Base-by-base conservation (phyloP, 1,284 basidiomycete species). In the Moesziomyces sp. region DNA sequence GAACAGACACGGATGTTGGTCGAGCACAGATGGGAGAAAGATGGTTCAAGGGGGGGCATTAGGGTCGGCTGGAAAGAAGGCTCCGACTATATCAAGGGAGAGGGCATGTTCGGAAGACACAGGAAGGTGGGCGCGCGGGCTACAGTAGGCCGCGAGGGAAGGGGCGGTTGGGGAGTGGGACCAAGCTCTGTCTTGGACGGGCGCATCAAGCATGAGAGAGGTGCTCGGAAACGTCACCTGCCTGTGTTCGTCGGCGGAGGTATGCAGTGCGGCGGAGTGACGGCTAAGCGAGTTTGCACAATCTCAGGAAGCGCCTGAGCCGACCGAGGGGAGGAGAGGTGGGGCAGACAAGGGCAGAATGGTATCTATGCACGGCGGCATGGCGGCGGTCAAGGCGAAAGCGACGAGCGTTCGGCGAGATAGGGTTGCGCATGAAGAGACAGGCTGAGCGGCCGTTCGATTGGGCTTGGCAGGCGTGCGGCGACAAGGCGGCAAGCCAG, bases 391-490 rank as follows among this genome's bases (percentile, higher is more conserved):
- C 38, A 21, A 47, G 28, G 33, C 28, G 13, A 18, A 14, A 38
- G 35, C 5, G 35, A 38, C 16, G 35, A 38, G 35, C 14, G 30
- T 51, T 40, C 42, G 56, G 43, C 42, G 43, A 59, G 57, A 59
- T 52, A 52, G 46, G 16, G 50, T 52, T 59, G 24, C 33, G 46
- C 58, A 60, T 54, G 46, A 60, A 38, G 35, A 16, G 9, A 38
- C 35, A 38, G 11, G 35, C 35, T 44, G 16, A 35, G 46, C 52
- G 35, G 53, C 58, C 46, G 51, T 14, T 59, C 38, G 47, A 45
- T 43, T 53, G 58, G 19, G 52, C 58, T 60, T 60, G 51, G 52
- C 58, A 49, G 19, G 26, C 46, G 24, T 43, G 58, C 58, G 58
- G 51, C 42, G 18, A 46, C 13, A 6, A 8, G 24, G 56, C 56